Evolutionary conservation across 371 early-diverging fungal genomes (phyloP), one percentile per base, ranked within the genome.

Genomic region (Coemansia sp.): DNA sequence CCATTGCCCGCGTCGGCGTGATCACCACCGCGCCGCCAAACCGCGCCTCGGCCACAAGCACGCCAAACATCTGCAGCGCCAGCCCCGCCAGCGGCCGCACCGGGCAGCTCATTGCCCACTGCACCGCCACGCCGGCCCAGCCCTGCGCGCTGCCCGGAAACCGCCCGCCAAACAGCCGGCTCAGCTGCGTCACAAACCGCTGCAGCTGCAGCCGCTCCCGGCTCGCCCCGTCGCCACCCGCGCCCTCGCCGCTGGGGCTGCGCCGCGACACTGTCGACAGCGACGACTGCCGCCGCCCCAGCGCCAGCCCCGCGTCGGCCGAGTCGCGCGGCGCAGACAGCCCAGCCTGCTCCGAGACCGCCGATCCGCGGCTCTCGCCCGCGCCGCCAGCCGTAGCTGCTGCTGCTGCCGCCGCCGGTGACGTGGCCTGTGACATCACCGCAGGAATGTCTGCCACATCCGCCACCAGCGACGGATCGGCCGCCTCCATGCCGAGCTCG

Each of bases 51-150:
- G 61, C 57, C 0, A 65, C 70, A 29, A 97, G 64, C 2, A 84
- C 84, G 11, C 94, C 86, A 66, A 93, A 92, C 54, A 93, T 86
- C 62, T 94, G 94, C 60, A 95, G 87, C 0, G 94, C 93, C 10
- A 94, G 84, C 47, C 91, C 90, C 0, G 96, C 97, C 18, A 93
- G 84, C 62, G 94, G 92, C 1, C 94, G 87, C 5, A 94, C 93
- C 5, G 95, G 90, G 65, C 95, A 95, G 16, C 85, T 83, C 16
- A 94, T 93, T 0, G 93, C 95, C 94, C 94, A 95, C 50, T 86
- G 83, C n/a, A 94, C 81, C 0, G 95, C 92, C 1, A 87, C 87
- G 50, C 88, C 88, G 1, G 92, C 94, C 95, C 95, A 94, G 32
- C 81, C 82, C 66, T 93, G 92, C 29, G 84, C 79, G n/a, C 92